phyloP scores from a whole-genome alignment of 768 basidiomycete species.

The Tulasnella sp. region DNA sequence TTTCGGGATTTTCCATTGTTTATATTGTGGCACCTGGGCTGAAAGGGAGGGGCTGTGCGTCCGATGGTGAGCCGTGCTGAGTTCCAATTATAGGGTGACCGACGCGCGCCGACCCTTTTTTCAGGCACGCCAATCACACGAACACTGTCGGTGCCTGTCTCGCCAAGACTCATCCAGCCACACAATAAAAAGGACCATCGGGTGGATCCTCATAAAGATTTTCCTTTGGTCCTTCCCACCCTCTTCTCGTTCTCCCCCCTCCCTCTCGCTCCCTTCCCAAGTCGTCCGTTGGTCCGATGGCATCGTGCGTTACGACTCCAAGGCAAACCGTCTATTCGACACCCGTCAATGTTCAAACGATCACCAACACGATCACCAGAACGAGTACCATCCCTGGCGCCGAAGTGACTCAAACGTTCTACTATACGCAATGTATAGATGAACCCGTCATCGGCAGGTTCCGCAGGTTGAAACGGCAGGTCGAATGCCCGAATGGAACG shows the following conservation, averaged over 20 bases:
- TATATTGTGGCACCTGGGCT: neutral
- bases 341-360: neutral
- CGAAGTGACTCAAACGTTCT: neutral
- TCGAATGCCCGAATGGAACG: neutral
- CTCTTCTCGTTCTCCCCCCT: neutral
- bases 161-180: neutral
- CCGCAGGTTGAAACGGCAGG: neutral
- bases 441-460: no score
- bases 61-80: neutral
- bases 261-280: neutral
- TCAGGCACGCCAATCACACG: neutral
- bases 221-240: neutral
- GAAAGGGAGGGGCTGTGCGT: neutral
- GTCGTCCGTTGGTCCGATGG: neutral
- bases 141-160: neutral
- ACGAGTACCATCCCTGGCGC: neutral
- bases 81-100: neutral
- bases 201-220: neutral
- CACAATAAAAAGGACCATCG: neutral
- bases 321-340: neutral
- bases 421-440: neutral
- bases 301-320: neutral
- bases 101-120: neutral
- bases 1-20: neutral
- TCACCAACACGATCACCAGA: neutral